A percentile compares a stretch with the other conserved stretches of the same genome.
These are phyloP conservation scores for Komagataella ulmi DNA, from an alignment of 805 yeast species.

Conservation along the genomic window DNA sequence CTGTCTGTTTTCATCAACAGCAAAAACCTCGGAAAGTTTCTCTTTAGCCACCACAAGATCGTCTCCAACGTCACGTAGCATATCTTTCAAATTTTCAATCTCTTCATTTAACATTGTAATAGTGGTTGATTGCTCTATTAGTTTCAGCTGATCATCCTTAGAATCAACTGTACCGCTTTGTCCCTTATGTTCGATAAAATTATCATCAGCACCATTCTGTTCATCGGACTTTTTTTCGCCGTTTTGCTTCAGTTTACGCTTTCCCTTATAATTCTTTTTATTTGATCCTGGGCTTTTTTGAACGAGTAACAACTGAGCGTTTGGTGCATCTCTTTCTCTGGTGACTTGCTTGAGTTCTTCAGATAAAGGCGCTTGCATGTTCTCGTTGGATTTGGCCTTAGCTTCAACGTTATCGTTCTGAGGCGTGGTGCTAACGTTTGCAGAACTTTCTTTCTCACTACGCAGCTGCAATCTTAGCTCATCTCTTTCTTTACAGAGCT, in stretches of 20 bases:
- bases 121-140: neutral
- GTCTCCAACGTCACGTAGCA: slow-evolving; percentile 65
- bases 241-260: neutral
- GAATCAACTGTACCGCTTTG: neutral
- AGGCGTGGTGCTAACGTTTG: neutral
- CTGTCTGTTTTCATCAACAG: neutral
- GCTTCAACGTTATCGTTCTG: neutral
- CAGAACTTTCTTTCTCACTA: neutral
- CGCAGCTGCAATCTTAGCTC: slow-evolving; percentile 6
- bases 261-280: neutral
- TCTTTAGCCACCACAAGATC: slow-evolving; percentile 66
- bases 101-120: slow-evolving; percentile 28
- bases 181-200: neutral
- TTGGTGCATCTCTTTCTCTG: neutral
- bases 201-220: neutral
- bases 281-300: neutral
- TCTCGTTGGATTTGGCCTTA: slow-evolving; percentile 4
- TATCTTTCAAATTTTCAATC: slow-evolving; percentile 57
- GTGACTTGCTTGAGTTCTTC: neutral
- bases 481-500: slow-evolving; percentile 9
- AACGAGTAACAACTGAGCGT: neutral
- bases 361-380: neutral
- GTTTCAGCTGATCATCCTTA: neutral
- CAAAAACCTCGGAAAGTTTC: slow-evolving; percentile 9
- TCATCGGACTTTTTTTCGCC: neutral